Conservation (phyloP, 441 rosid genomes). For the Adansonia gregorii region DNA sequence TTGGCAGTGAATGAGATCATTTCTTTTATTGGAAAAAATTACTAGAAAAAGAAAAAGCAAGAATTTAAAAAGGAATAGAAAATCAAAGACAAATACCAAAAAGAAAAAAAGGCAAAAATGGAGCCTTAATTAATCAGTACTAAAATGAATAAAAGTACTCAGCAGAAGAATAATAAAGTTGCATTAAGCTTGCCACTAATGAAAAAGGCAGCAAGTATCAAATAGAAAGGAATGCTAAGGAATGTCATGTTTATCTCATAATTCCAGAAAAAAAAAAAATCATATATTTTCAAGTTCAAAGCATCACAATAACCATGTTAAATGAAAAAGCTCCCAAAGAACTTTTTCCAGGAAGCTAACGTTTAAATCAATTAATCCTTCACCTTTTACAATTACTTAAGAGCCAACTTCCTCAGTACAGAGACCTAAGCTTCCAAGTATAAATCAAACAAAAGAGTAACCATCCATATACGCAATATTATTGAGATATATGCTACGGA, state of each 20-base stretch:
- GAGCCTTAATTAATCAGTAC: not conserved
- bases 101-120: no score
- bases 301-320: not conserved
- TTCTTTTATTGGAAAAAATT: no score
- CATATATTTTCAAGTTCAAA: not conserved
- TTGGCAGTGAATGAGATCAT: no score
- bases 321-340: not conserved
- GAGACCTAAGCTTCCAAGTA: not conserved
- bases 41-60: no score
- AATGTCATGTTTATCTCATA: not conserved
- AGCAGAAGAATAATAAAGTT: not conserved
- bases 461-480: not conserved
- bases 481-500: not conserved
- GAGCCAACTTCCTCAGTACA: not conserved
- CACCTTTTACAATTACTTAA: not conserved
- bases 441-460: not conserved
- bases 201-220: conserved; percentile 1
- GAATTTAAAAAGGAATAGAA: no score
- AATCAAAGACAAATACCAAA: no score
- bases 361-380: not conserved
- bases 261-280: conserved; percentile 11
- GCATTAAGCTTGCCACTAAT: not conserved
- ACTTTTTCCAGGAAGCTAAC: not conserved
- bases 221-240: not conserved
- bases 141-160: not conserved